A percentile compares a stretch with the other conserved stretches of the same genome.
phyloP scores from a whole-genome alignment of 1,284 basidiomycete genomes.

The Ustilago crameri region DNA sequence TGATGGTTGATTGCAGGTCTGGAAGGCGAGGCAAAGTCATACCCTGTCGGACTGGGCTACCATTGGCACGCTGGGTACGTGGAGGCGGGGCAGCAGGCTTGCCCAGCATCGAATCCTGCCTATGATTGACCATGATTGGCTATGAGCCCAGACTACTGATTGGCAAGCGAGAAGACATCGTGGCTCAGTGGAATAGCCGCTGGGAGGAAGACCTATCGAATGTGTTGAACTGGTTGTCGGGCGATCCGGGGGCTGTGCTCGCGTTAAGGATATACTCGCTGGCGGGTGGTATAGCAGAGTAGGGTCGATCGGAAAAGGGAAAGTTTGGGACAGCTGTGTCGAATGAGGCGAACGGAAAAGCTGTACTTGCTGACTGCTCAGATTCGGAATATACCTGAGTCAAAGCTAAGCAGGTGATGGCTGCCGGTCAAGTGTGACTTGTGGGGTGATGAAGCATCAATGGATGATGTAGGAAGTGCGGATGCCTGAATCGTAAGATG shows the following conservation, averaged over 20 bases:
- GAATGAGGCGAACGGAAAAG: too few relatives aligned
- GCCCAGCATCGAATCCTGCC: background rate
- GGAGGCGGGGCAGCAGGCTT: constrained; percentile 5
- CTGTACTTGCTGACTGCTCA: background rate
- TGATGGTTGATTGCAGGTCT: background rate
- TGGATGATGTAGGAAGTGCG: too few relatives aligned
- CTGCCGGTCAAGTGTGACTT: background rate
- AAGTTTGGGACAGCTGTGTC: too few relatives aligned
- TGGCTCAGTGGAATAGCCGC: background rate
- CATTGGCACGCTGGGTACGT: background rate
- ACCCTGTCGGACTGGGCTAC: background rate
- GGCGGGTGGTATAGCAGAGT: too few relatives aligned
- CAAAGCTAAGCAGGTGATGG: background rate
- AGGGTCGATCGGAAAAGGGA: too few relatives aligned
- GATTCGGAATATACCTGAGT: too few relatives aligned
- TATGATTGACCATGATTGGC: constrained; percentile 4
- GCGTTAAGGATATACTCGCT: too few relatives aligned
- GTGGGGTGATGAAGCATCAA: too few relatives aligned
- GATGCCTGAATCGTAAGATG: background rate
- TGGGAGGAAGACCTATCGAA: too few relatives aligned
- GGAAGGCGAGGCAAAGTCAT: background rate
- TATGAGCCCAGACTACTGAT: constrained; percentile 4
- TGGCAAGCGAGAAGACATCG: background rate
- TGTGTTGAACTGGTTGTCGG: too few relatives aligned
- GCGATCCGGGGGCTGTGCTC: too few relatives aligned